Base-by-base conservation (phyloP, 2,329 filamentous ascomycete species). In the Trichoderma gracile region DNA sequence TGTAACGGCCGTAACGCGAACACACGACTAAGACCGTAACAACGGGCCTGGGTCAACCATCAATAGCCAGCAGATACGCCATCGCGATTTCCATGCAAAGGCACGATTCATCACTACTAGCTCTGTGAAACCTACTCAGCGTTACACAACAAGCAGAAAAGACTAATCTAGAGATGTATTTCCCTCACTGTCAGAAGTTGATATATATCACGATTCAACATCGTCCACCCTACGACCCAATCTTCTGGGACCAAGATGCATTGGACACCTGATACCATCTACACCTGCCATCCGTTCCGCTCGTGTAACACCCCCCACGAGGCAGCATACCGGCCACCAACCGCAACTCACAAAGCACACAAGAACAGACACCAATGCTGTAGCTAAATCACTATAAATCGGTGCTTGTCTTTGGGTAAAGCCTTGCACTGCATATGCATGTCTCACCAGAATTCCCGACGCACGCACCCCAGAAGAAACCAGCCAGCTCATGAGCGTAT, bases 311-410 rank as follows among this genome's bases (percentile, higher is more conserved):
- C 43, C 17, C 43, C 42, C 25, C 55, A 33, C 30, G 30, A 23
- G 27, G 25, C 43, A 58, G 38, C 54, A 46, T 30, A 30, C 42
- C 54, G 7, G 27, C 42, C 42, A 57, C 42, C 54, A 57, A 57
- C 54, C 27, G n/a, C 25, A 46, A 4, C 25, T 45, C 15, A 2
- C n/a, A 43, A 23, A 46, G 27, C 27, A 38, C 21, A 12, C n/a
- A 27, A 27, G 17, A 42, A 42, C 17, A 42, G 40, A 43, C 42
- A 43, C 15, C 17, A 19, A 43, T 42, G 38, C 38, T 42, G 12
- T 17, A n/a, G 38, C 38, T 42, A n/a, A n/a, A n/a, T n/a, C n/a
- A n/a, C n/a, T n/a, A 42, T 30, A 8, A 10, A 38, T 38, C 10
- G 17, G 21, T 15, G 10, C 21, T 49, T 14, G 14, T 49, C 21